These are phyloP conservation scores for Shiraia sp. DNA, from an alignment of 2,329 filamentous ascomycete genomes.

Conservation along the genomic window DNA sequence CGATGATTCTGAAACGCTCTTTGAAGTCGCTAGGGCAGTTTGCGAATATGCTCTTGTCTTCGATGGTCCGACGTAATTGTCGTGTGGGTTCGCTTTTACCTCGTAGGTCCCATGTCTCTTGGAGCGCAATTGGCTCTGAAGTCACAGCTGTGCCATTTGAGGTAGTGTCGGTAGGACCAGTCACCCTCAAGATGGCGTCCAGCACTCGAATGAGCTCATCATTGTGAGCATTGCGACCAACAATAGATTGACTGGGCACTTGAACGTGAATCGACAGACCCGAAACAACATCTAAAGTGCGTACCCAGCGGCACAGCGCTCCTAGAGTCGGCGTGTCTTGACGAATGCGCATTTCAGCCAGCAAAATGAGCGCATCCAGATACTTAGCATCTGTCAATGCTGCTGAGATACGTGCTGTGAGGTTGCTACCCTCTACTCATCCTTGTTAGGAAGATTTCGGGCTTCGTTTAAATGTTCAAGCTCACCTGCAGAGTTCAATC, in stretches of 20 bases:
- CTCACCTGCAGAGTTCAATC: conserved; percentile 61
- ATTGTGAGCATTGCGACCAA: conserved; percentile 53
- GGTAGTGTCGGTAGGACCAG: conserved; percentile 61
- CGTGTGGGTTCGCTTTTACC: conserved; percentile 45
- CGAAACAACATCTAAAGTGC: conserved; percentile 70
- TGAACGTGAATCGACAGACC: conserved; percentile 62
- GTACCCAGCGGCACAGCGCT: conserved; percentile 72
- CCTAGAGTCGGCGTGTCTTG: conserved; percentile 68
- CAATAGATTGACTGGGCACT: conserved; percentile 42
- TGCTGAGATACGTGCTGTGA: conserved; percentile 68
- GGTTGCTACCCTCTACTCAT: conserved; percentile 58
- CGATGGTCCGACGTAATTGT: conserved; percentile 60
- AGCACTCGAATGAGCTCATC: conserved; percentile 59
- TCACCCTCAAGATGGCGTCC: conserved; percentile 67
- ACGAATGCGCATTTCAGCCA: conserved; percentile 72
- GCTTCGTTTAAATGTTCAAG: neutral
- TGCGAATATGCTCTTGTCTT: conserved; percentile 56
- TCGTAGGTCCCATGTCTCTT: conserved; percentile 65
- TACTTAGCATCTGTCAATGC: conserved; percentile 69
- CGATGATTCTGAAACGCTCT: conserved; percentile 60
- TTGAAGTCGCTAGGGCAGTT: conserved; percentile 22
- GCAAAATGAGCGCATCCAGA: conserved; percentile 65
- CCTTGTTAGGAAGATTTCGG: neutral
- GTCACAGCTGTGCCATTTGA: conserved; percentile 23
- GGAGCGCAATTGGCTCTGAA: conserved; percentile 59